Evolutionary conservation across 1,284 basidiomycete species (phyloP), one percentile per base, ranked within the genome.

Genomic region (Trametes pubescens): DNA sequence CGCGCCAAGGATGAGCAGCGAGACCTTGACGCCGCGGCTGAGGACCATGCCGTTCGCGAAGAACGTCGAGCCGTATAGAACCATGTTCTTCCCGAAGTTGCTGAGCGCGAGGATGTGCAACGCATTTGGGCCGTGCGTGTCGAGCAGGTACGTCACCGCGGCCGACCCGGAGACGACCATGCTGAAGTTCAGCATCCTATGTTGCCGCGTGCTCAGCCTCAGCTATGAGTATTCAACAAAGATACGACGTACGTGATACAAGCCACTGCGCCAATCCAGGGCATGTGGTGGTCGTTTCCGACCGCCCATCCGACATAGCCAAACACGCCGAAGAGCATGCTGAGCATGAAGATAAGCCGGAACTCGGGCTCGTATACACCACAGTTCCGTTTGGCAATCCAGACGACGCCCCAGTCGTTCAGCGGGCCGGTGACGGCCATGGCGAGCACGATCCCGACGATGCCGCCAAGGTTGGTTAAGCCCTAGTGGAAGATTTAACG

Each of bases 281-380:
- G 80, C 77, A 81, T 81, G 37, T 73, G 73, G 61, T 80, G 76
- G 11, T 74, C 74, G 8, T 77, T 80, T 3, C 80, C 80, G 46
- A 80, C 78, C 74, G 79, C 80, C 81, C 81, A 83, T 32, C 81
- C 81, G 24, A 78, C 74, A 66, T 81, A 83, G 22, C 81, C 82
- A 61, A 81, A 80, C 0, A 81, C 73, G 16, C 80, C 78, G 60
- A 81, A 75, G 16, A 82, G 71, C 81, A 82, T 82, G 9, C 76
- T 73, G 7, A 76, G 55, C 64, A 81, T 75, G 67, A 82, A 80
- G 26, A 80, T 64, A 6, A 83, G 77, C 21, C 82, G 75, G 68
- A 80, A 82, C 69, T 83, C 82, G 1, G 82, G 82, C 67, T 83
- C 82, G 68, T 82, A 82, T 4, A 82, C 71, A 0, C 82, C 82